Conservation (phyloP, 2,329 filamentous ascomycete species). For the Chrysoporthe cubensis region DNA sequence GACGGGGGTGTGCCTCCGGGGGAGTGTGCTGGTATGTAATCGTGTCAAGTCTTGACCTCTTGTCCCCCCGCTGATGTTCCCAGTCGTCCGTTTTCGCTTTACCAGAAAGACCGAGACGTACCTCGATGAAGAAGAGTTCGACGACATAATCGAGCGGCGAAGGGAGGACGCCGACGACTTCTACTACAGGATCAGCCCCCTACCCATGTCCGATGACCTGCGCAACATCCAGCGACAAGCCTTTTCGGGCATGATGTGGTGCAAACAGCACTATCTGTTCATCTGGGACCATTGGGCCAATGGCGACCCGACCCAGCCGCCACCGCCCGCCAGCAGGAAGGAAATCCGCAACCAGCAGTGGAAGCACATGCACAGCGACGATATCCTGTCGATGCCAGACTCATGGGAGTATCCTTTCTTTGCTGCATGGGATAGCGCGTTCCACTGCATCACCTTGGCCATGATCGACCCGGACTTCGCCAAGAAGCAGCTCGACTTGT, state of each 20-base stretch:
- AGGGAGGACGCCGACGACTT: slow-evolving; percentile 94
- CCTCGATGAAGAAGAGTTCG: slow-evolving; percentile 90
- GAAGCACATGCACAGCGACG: slow-evolving; percentile 94
- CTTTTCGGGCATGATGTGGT: slow-evolving; percentile 97
- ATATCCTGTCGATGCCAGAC: slow-evolving; percentile 96
- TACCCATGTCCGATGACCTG: slow-evolving; percentile 91
- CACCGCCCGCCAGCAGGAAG: slow-evolving; percentile 80
- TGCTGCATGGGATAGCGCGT: slow-evolving; percentile 95
- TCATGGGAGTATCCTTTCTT: slow-evolving; percentile 99
- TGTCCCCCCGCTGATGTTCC: slow-evolving; percentile 6
- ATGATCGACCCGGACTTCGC: slow-evolving; percentile 99
- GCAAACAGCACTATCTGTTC: slow-evolving; percentile 95
- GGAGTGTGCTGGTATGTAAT: slow-evolving; percentile 80
- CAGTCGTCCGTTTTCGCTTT: slow-evolving; percentile 87
- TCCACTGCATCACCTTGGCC: slow-evolving; percentile 92
- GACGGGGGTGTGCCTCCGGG: slow-evolving; percentile 85
- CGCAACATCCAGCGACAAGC: slow-evolving; percentile 95
- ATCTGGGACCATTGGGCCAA: slow-evolving; percentile 98
- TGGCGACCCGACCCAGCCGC: slow-evolving; percentile 85
- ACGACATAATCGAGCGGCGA: slow-evolving; percentile 85
- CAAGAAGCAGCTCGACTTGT: slow-evolving; percentile 95
- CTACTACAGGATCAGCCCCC: slow-evolving; percentile 88
- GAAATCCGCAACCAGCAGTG: slow-evolving; percentile 83
- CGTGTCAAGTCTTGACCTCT: slow-evolving; percentile 49
- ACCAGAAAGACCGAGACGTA: slow-evolving; percentile 76